Evolutionary conservation across 2,329 filamentous ascomycete genomes (phyloP), one percentile per base, ranked within the genome.

Genomic region (Microcyclospora tardicrescens): DNA sequence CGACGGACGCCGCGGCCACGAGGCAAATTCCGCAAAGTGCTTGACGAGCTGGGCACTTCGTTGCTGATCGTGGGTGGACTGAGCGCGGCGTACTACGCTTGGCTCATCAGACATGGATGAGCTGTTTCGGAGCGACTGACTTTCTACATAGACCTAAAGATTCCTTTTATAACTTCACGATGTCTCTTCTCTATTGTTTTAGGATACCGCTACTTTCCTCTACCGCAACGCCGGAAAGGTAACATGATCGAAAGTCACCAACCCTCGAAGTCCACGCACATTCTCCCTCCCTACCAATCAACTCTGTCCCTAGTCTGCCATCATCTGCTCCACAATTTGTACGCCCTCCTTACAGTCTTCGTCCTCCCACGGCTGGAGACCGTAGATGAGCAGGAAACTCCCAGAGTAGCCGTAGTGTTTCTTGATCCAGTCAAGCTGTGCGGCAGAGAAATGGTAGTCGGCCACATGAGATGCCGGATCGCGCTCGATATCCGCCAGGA

Each of bases 61-160:
- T 51, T 78, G 13, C 76, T 73, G 62, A 66, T 72, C 35, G 77
- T 86, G 3, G 67, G 67, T 5, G 75, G 72, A 68, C 71, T 82
- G 58, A 75, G 74, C 14, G 58, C 78, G 33, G 47, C 64, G 11
- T 77, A 77, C 57, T 91, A 82, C 67, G 66, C 67, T 24, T 83
- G 77, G 62, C 61, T 89, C 49, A 67, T 79, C 40, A 75, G 72
- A 62, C 69, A 68, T 52, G 78, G 79, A 46, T 84, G 30, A 32
- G 14, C 4, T 10, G 19, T 24, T 4, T 4, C 4, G 19, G 8
- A 8, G 19, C 8, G 4, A 8, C 19, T 24, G 5, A 24, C 19
- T 24, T 24, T 24, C 5, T 8, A 24, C 8, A 24, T 24, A 24
- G 19, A 4, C 19, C 19, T 24, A 24, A 8, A 24, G 8, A 24